phyloP scores from a whole-genome alignment of 805 yeast species.

The Saccharomycopsis amapae region DNA sequence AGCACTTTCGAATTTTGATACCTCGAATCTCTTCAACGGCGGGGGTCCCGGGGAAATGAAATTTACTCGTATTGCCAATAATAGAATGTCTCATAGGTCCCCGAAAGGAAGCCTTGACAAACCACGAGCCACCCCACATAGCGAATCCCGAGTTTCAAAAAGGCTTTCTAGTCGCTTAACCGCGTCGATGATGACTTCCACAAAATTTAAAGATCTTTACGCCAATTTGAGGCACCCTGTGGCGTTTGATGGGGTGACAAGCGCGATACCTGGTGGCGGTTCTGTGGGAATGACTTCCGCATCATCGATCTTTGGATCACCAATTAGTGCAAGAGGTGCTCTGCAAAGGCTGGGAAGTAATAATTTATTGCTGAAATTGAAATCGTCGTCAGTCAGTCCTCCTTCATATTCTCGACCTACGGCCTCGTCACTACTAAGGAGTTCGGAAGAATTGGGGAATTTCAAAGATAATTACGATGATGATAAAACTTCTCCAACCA shows the following conservation, averaged over 20 bases:
- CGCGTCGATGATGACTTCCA: neutral
- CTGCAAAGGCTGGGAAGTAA: conserved; percentile 1
- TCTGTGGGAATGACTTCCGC: no score
- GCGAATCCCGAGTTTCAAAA: conserved; percentile 11
- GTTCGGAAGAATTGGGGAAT: no score
- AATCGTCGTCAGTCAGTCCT: neutral
- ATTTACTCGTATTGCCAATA: no score
- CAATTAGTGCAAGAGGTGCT: neutral
- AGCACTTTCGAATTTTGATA: no score
- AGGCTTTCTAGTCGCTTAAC: neutral
- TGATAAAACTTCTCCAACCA: neutral
- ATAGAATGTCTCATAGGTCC: conserved; percentile 4
- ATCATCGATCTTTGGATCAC: conserved; percentile 11
- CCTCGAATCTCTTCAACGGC: no score
- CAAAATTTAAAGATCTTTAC: conserved; percentile 4
- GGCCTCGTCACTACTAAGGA: neutral
- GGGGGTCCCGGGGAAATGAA: no score
- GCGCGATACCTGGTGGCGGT: neutral
- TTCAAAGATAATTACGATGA: neutral
- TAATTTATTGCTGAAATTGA: conserved; percentile 8
- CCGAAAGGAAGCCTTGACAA: conserved; percentile 1
- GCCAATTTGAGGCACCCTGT: neutral
- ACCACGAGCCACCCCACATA: conserved; percentile 3
- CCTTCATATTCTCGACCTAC: conserved; percentile 1
- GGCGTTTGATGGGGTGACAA: neutral